A percentile compares a stretch with the other conserved stretches of the same genome.
Conservation (phyloP, 2,329 filamentous ascomycete genomes). For the Fusarium sp. region DNA sequence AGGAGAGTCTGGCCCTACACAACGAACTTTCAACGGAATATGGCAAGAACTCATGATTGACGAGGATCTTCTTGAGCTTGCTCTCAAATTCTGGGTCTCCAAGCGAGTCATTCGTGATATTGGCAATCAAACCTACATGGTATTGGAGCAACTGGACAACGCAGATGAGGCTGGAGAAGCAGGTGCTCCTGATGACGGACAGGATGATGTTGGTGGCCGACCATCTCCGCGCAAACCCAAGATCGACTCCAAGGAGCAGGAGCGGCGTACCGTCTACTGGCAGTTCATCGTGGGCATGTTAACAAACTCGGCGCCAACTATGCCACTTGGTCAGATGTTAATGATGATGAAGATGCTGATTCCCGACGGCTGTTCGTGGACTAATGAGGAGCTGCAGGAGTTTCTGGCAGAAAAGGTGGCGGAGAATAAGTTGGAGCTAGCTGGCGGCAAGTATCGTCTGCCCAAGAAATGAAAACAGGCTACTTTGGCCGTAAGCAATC, state of each 20-base stretch:
- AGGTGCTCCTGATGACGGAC: slow-evolving; percentile 47
- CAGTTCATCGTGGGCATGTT: slow-evolving; percentile 96
- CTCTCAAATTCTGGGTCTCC: slow-evolving; percentile 77
- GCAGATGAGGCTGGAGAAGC: slow-evolving; percentile 44
- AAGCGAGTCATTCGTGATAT: slow-evolving; percentile 72
- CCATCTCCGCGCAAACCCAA: slow-evolving; percentile 63
- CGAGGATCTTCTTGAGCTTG: slow-evolving; percentile 74
- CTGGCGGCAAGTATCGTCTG: slow-evolving; percentile 76
- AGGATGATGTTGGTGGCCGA: slow-evolving; percentile 43
- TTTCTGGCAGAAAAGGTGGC: slow-evolving; percentile 83
- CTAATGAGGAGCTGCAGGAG: slow-evolving; percentile 85
- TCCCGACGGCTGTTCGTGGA: slow-evolving; percentile 87
- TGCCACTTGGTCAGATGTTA: slow-evolving; percentile 82
- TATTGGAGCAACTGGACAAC: slow-evolving; percentile 72
- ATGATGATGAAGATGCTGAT: slow-evolving; percentile 98
- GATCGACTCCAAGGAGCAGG: slow-evolving; percentile 72
- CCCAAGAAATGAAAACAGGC: slow-evolving; percentile 61
- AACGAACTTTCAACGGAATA: slow-evolving; percentile 64
- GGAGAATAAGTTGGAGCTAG: slow-evolving; percentile 75
- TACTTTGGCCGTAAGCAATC: not conserved
- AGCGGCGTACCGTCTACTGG: slow-evolving; percentile 77
- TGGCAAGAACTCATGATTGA: slow-evolving; percentile 75
- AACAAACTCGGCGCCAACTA: slow-evolving; percentile 84
- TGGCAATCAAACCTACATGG: slow-evolving; percentile 67
- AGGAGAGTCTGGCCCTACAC: slow-evolving; percentile 49